Evolutionary conservation across 768 basidiomycete species (phyloP).

Genomic region (Lentinula detonsa): DNA sequence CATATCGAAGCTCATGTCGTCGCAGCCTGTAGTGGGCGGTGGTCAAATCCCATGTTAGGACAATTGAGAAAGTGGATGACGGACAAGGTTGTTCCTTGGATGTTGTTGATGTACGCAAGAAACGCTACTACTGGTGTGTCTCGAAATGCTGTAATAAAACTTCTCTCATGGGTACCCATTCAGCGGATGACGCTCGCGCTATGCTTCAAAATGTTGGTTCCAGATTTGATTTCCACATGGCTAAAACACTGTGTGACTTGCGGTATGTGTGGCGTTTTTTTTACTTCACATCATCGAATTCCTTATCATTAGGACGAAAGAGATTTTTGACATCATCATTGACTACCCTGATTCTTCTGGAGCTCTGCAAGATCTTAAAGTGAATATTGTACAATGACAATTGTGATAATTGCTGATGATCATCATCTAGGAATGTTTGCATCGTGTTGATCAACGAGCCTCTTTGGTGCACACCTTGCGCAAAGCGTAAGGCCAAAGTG

Average conservation of each 20-base stretch:
- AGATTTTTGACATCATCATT: slow-evolving; percentile 95
- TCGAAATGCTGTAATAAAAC: background rate
- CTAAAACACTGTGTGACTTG: slow-evolving; percentile 84
- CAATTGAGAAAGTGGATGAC: slow-evolving; percentile 72
- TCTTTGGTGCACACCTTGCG: slow-evolving; percentile 74
- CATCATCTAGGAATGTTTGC: slow-evolving; percentile 58
- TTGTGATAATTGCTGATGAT: background rate
- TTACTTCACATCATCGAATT: background rate
- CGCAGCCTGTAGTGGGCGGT: slow-evolving; percentile 59
- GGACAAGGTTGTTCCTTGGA: slow-evolving; percentile 77
- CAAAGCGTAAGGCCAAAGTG: slow-evolving; percentile 52
- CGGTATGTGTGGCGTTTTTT: slow-evolving; percentile 42
- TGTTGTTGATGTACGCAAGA: slow-evolving; percentile 73
- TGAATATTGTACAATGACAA: slow-evolving; percentile 17
- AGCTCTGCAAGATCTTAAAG: slow-evolving; percentile 83
- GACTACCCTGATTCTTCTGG: slow-evolving; percentile 86
- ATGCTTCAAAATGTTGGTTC: slow-evolving; percentile 76
- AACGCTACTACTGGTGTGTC: slow-evolving; percentile 49
- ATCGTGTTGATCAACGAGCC: slow-evolving; percentile 74
- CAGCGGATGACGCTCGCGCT: slow-evolving; percentile 65
- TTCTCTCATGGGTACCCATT: slow-evolving; percentile 6
- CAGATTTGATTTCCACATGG: slow-evolving; percentile 88
- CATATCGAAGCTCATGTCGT: slow-evolving; percentile 74
- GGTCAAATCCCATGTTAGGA: slow-evolving; percentile 60
- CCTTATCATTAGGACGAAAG: slow-evolving; percentile 44